These are phyloP conservation scores for Amanita rimosa DNA, from an alignment of 768 basidiomycete genomes.

Conservation along the genomic window DNA sequence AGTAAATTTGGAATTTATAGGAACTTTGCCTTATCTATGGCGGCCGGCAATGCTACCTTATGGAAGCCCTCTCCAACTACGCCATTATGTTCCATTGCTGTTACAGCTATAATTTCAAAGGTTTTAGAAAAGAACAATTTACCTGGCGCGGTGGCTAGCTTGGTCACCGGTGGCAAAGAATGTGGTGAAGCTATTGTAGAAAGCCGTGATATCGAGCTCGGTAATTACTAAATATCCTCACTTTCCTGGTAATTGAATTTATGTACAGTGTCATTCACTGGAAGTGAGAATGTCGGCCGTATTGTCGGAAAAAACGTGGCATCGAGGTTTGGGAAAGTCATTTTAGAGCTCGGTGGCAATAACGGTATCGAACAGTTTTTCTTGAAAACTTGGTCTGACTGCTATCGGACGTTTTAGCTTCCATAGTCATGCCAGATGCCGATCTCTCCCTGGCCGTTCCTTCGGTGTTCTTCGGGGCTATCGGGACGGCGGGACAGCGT, in stretches of 20 bases:
- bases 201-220: slow-evolving; percentile 66
- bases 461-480: slow-evolving; percentile 87
- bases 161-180: slow-evolving; percentile 77
- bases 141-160: slow-evolving; percentile 72
- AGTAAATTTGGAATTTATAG: slow-evolving; percentile 23
- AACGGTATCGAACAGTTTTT: slow-evolving; percentile 45
- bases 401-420: slow-evolving; percentile 37
- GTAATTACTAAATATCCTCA: slow-evolving; percentile 24
- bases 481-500: slow-evolving; percentile 65
- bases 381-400: slow-evolving; percentile 8
- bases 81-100: slow-evolving; percentile 82
- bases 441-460: slow-evolving; percentile 85
- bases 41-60: slow-evolving; percentile 85
- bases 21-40: slow-evolving; percentile 84
- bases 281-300: slow-evolving; percentile 80
- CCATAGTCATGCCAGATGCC: slow-evolving; percentile 89
- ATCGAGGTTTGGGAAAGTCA: slow-evolving; percentile 78
- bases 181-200: slow-evolving; percentile 72
- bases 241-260: background rate
- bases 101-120: slow-evolving; percentile 71
- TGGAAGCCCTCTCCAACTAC: slow-evolving; percentile 95
- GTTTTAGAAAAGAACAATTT: slow-evolving; percentile 78
- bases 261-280: slow-evolving; percentile 81
- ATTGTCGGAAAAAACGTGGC: slow-evolving; percentile 84
- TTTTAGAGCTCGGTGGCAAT: slow-evolving; percentile 92